Percentiles rank a stretch among this genome's conserved stretches.
Conservation (phyloP, 2,329 filamentous ascomycete genomes). For the Nothophoma quercina region DNA sequence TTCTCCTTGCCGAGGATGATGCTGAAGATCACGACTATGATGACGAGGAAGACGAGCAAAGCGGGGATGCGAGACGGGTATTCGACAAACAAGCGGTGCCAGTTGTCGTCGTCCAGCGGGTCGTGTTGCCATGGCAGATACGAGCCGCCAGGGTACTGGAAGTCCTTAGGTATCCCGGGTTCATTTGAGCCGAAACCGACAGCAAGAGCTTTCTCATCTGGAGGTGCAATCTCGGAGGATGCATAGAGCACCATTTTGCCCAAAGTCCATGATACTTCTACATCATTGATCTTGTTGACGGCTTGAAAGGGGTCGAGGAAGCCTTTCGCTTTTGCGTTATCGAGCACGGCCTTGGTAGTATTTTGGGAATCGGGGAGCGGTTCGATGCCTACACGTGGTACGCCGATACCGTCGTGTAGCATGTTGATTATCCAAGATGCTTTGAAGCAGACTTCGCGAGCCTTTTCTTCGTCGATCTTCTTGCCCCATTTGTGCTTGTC, state of each 20-base stretch:
- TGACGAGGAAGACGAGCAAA: slow-evolving; percentile 77
- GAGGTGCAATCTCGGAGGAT: slow-evolving; percentile 80
- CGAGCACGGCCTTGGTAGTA: slow-evolving; percentile 73
- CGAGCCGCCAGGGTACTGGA: slow-evolving; percentile 75
- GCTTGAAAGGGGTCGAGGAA: slow-evolving; percentile 89
- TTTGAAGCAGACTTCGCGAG: slow-evolving; percentile 93
- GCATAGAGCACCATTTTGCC: slow-evolving; percentile 97
- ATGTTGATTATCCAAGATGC: slow-evolving; percentile 98
- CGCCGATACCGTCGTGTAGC: slow-evolving; percentile 92
- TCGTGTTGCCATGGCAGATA: slow-evolving; percentile 57
- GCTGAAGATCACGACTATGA: slow-evolving; percentile 73
- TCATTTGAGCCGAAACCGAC: slow-evolving; percentile 93
- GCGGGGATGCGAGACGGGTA: slow-evolving; percentile 74
- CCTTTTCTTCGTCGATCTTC: slow-evolving; percentile 75
- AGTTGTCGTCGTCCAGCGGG: slow-evolving; percentile 57
- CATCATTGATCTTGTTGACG: slow-evolving; percentile 87
- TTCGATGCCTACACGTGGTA: slow-evolving; percentile 85
- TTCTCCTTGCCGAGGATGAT: slow-evolving; percentile 82
- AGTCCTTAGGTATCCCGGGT: slow-evolving; percentile 73
- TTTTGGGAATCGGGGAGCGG: slow-evolving; percentile 67
- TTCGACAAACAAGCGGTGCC: slow-evolving; percentile 68
- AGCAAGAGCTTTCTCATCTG: slow-evolving; percentile 67
- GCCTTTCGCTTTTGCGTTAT: slow-evolving; percentile 74
- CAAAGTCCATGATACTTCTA: slow-evolving; percentile 96
- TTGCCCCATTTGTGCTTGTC: slow-evolving; percentile 73